Conservation (phyloP, 768 basidiomycete species). For the Neoboletus subvelutipes region DNA sequence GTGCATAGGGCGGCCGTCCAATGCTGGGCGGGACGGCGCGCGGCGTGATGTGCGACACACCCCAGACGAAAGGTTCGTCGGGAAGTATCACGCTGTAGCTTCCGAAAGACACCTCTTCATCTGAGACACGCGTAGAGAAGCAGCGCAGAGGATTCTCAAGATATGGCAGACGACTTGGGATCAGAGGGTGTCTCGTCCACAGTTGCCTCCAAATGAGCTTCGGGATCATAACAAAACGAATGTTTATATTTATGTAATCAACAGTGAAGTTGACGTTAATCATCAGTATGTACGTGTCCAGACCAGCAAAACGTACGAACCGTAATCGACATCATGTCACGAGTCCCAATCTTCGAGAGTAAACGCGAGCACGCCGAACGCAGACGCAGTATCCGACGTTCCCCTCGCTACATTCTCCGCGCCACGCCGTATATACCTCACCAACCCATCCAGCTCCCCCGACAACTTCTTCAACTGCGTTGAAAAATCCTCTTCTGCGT, state of each 20-base stretch:
- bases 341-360: slow-evolving; percentile 77
- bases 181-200: not conserved
- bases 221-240: not conserved
- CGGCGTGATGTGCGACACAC: slow-evolving; percentile 58
- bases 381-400: slow-evolving; percentile 53
- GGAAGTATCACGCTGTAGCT: slow-evolving; percentile 63
- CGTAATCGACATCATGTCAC: slow-evolving; percentile 14
- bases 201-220: not conserved
- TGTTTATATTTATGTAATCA: slow-evolving; percentile 10
- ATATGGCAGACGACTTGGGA: not conserved
- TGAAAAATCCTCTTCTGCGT: slow-evolving; percentile 48
- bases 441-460: slow-evolving; percentile 66
- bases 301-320: too few relatives aligned
- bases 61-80: slow-evolving; percentile 61
- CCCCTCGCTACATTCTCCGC: slow-evolving; percentile 69
- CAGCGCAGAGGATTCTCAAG: not conserved
- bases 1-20: slow-evolving; percentile 51
- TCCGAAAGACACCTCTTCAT: slow-evolving; percentile 41
- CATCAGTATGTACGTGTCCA: not conserved
- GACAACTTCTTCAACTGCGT: slow-evolving; percentile 61
- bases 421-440: slow-evolving; percentile 65
- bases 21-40: slow-evolving; percentile 60
- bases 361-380: slow-evolving; percentile 74
- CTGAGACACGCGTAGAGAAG: slow-evolving; percentile 1
- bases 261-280: too few relatives aligned